These are phyloP conservation scores for Aspergillus mulundensis DNA, from an alignment of 495 filamentous ascomycete species.

Conservation along the genomic window DNA sequence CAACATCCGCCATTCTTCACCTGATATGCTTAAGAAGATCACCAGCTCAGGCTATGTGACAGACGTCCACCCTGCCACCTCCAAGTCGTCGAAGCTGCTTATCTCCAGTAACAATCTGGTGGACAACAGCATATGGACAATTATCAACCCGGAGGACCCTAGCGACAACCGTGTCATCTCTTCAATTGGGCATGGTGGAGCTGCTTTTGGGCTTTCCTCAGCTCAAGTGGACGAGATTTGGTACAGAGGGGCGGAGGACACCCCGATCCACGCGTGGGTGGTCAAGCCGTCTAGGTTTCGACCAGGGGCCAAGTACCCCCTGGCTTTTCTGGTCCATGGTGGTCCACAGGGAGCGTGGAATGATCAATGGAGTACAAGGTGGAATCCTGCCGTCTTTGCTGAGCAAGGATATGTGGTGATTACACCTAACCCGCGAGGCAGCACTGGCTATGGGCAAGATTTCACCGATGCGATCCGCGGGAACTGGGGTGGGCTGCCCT, in stretches of 20 bases:
- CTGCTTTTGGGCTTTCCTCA: constrained; percentile 61
- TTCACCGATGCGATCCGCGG: constrained; percentile 72
- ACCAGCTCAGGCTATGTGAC: constrained; percentile 58
- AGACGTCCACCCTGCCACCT: constrained; percentile 51
- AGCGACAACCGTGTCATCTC: constrained; percentile 47
- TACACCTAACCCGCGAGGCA: constrained; percentile 84
- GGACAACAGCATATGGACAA: constrained; percentile 65
- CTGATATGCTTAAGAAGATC: constrained; percentile 51
- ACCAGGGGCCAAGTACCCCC: constrained; percentile 67
- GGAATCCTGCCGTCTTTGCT: constrained; percentile 89
- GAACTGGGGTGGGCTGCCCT: constrained; percentile 77
- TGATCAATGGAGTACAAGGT: constrained; percentile 80
- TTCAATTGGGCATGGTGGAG: constrained; percentile 64
- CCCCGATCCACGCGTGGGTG: constrained; percentile 72
- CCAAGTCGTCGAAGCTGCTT: constrained; percentile 51
- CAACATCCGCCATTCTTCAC: constrained; percentile 45
- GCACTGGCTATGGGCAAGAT: constrained; percentile 77
- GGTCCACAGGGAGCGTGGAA: constrained; percentile 84
- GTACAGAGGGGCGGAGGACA: constrained; percentile 58
- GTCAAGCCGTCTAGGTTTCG: constrained; percentile 79
- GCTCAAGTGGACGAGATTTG: constrained; percentile 67
- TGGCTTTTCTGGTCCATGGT: constrained; percentile 82
- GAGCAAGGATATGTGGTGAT: constrained; percentile 89
- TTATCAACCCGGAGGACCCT: constrained; percentile 49
- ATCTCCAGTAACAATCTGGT: constrained; percentile 62